Evolutionary conservation across 192 early-diverging fungal species (phyloP), one percentile per base, ranked within the genome.

Genomic region (Podila horticola): DNA sequence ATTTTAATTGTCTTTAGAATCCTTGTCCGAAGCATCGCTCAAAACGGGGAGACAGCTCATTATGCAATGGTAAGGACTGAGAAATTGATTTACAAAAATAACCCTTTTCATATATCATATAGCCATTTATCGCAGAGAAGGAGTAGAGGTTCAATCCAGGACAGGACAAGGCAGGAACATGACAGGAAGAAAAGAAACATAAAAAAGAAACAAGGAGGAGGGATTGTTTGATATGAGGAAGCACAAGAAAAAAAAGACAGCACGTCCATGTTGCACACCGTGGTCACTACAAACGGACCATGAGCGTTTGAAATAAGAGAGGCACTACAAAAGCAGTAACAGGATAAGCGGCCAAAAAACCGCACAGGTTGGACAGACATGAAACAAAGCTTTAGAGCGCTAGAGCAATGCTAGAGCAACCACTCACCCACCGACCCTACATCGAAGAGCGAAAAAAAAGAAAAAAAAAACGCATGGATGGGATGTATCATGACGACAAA

Each of bases 1-100:
- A 30, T 60, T 41, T 57, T 59, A 28, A 20, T 69, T 28, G 24
- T 59, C 48, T 12, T 28, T 79, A 79, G 76, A 79, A 41, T 68
- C 70, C 4, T 49, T 79, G 33, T 79, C 76, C 28, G 76, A 79
- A 36, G 30, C 70, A 51, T 72, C 76, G 17, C 70, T 79, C 58
- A 79, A 64, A 45, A 69, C 69, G n/a, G 76, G 76, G 58, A 45
- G 76, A 36, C 71, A 72, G 51, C 76, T 79, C 30, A 79, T 79
- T 28, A 79, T 79, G 70, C 76, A 79, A 68, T 79, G 76, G 76
- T 79, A 79, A 68, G 69, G 8, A n/a, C 17, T 24, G 15, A 63
- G 52, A 55, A 24, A 24, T 55, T 24, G 52, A 24, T 55, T 55
- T n/a, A 24, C 41, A 45, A 45, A 45, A 45, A 45, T 45, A 45